Evolutionary conservation across 1,139 yeast species (phyloP), one percentile per base, ranked within the genome.

Genomic region (Geotrichum cucujoidarum): DNA sequence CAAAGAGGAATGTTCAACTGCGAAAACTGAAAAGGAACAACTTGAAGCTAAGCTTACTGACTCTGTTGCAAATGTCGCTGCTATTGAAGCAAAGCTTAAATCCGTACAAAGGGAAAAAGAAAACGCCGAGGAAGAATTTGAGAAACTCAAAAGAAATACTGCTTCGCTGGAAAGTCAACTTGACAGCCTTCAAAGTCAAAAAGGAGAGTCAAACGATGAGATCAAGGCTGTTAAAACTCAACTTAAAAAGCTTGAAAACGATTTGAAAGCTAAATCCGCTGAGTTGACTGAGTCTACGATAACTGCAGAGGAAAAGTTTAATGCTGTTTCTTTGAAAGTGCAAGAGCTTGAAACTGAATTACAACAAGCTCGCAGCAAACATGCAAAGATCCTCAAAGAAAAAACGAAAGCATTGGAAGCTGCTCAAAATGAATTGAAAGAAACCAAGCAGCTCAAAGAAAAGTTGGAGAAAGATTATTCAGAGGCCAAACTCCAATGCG

Each of bases 311-410:
- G 11, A 36, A 14, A 48, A 46, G 24, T 45, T 45, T 25, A 43
- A 45, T 5, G 45, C 45, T 13, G 29, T 47, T 13, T 35, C 41
- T 21, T 30, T 37, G 8, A 44, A 48, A 30, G 35, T 46, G 22
- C 13, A 38, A 8, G 30, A 31, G 5, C 41, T 38, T 22, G 47
- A 55, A 71, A 18, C 71, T 69, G 48, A 68, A 60, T 25, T 59
- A 62, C 29, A 43, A 61, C 35, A 55, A 55, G 24, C 41, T 41
- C n/a, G 24, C 54, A 1, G 61, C 57, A 29, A 55, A 10, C 50
- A 49, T 46, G 17, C 35, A 14, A 25, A 22, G 14, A 4, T 18
- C n/a, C 16, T 51, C 4, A 40, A 49, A 32, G 48, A 53, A 29
- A 44, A 43, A 31, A 30, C 45, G 11, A 24, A 40, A 6, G 48